Base-by-base conservation (phyloP, 768 basidiomycete genomes). In the Paxillus rubicundulus region DNA sequence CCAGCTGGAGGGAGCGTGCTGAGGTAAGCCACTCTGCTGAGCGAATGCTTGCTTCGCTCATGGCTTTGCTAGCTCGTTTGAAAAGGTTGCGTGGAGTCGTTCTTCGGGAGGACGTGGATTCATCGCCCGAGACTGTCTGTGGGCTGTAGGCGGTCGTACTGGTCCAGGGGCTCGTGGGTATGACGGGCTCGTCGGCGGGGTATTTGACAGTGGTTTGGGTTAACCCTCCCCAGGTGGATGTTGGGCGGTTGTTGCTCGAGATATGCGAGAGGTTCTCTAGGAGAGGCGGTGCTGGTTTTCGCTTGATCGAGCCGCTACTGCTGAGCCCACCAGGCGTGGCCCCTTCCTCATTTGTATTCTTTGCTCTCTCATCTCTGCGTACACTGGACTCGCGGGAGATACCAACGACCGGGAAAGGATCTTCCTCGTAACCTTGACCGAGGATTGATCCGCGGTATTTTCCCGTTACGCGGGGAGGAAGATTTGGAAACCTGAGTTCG, bases 401-500 rank as follows among this genome's bases (percentile, higher is more conserved):
- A 4, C 61, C 60, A 14, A 69, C 52, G 13, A 61, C 55, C 1
- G 62, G 61, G 45, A 53, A 60, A 14, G 48, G 51, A 43, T 61
- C 64, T 24, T 68, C 60, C 37, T 58, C 59, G 40, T 62, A 59
- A 28, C 54, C 48, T 48, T 64, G 52, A 36, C 63, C 57, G 5
- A 62, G 55, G 39, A 61, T 62, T 27, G 61, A 66, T 47, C 64
- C 54, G 27, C 62, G 67, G 53, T 54, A 54, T 59, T 54, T 67
- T 27, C 62, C 64, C 18, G 66, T 61, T 20, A 68, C 57, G 38
- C 70, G 65, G 33, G 70, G 63, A 5, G 80, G 81, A 45, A 78
- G 71, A 13, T 67, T 72, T 34, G 85, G 82, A 68, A 85, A 86
- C 64, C 77, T 78, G 36, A 65, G 55, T 5, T 81, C 74, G 48